Evolutionary conservation across 306 rosid genomes (phyloP).

Genomic region (Corylus americana): DNA sequence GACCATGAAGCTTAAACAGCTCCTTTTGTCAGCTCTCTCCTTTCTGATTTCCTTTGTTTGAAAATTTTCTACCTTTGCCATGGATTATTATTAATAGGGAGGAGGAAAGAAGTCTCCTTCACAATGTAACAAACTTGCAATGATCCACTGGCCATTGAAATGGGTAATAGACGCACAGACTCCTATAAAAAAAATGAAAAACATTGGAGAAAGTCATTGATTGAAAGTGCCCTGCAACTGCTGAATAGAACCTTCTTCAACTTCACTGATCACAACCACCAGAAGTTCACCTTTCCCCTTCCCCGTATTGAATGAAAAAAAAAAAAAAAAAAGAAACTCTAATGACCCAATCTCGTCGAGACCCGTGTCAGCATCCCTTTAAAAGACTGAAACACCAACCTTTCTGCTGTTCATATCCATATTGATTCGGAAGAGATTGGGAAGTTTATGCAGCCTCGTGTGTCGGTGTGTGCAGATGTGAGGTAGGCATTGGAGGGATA

Average conservation of each 20-base stretch:
- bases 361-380: constrained; percentile 38
- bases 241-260: constrained; percentile 47
- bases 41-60: no score
- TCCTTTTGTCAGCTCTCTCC: background rate
- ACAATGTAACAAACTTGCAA: no score
- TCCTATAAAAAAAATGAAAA: background rate
- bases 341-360: constrained; percentile 12
- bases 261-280: constrained; percentile 50
- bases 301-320: constrained; percentile 15
- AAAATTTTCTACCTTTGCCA: no score
- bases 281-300: background rate
- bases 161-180: background rate
- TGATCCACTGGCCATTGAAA: background rate
- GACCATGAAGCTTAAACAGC: constrained; percentile 6
- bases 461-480: no score
- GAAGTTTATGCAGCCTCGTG: no score
- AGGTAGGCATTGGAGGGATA: no score
- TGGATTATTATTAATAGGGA: background rate
- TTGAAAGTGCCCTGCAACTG: constrained; percentile 49
- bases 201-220: constrained; percentile 23
- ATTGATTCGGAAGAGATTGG: no score
- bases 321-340: constrained; percentile 12
- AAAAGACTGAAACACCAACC: constrained; percentile 37
- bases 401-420: background rate
- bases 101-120: background rate